Base-by-base conservation (phyloP, 352 stramenopile genomes). In the Phytopythium helicoides region DNA sequence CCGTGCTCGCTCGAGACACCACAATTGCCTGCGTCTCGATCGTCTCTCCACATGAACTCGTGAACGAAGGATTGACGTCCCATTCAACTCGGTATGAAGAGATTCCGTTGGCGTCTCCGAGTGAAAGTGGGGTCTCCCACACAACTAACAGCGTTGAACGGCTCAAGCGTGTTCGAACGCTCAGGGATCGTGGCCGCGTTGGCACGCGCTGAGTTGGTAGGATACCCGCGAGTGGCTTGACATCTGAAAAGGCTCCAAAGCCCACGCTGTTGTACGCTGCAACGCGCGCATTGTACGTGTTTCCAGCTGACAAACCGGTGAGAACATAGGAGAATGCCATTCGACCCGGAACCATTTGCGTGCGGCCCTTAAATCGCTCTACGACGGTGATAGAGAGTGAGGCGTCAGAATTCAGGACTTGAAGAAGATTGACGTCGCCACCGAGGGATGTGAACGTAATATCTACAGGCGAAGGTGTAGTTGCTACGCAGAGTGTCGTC, bases 211-310 rank as follows among this genome's bases (percentile, higher is more conserved):
- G 21, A 9, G 41, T 6, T 6, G 47, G 47, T 28, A 11, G 22
- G 21, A 53, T 35, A 8, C 47, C 47, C 3, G 53, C 35, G 18
- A 52, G 33, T 1, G 65, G 65, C 22, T 72, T 64, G 16, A 64
- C 77, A 28, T 73, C 68, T 3, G 62, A 64, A 47, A 93, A 95
- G 0, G 71, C 39, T 0, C 95, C 92, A 53, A 95, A 98, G 15
- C 96, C 96, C 14, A 97, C 64, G 23, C 76, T 91, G 66, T 97
- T 99, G 76, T 98, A 98, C 16, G 95, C 93, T 9, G 92, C 88
- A 9, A 98, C 81, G 19, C 94, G 89, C 3, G 86, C 86, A 31
- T 80, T 91, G 58, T 98, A 98, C 5, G 59, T 60, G n/a, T 86
- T 76, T 4, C 81, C 71, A 18, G 81, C 47, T 3, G 74, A 56